These are phyloP conservation scores for Alternaria triticimaculans DNA, from an alignment of 2,329 filamentous ascomycete genomes.

Conservation along the genomic window DNA sequence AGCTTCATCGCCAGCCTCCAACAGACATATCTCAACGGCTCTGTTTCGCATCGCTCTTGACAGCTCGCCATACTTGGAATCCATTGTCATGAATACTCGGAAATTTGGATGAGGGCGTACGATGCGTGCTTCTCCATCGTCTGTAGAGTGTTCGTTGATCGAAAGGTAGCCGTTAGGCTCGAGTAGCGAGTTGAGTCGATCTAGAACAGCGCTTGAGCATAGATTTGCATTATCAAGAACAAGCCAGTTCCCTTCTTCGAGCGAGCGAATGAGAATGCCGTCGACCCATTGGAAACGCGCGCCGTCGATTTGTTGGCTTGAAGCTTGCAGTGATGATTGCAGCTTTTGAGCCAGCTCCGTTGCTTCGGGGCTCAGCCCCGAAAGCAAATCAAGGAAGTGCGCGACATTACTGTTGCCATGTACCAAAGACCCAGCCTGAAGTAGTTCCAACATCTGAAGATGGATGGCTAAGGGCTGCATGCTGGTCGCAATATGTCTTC, in stretches of 20 bases:
- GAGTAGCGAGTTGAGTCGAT: slow-evolving; percentile 90
- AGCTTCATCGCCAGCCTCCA: slow-evolving; percentile 23
- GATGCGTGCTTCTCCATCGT: slow-evolving; percentile 79
- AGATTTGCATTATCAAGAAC: slow-evolving; percentile 97
- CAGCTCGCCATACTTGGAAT: slow-evolving; percentile 88
- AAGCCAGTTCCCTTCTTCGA: slow-evolving; percentile 87
- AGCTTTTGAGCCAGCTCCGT: slow-evolving; percentile 56
- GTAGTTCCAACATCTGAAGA: slow-evolving; percentile 30
- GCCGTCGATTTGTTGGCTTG: slow-evolving; percentile 65
- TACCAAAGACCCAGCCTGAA: slow-evolving; percentile 12
- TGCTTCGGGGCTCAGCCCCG: slow-evolving; percentile 19
- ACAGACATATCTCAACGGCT: slow-evolving; percentile 84
- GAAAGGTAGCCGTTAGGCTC: slow-evolving; percentile 88
- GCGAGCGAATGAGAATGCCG: slow-evolving; percentile 85
- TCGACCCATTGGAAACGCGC: slow-evolving; percentile 96
- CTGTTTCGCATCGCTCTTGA: slow-evolving; percentile 97
- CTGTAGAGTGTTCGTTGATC: slow-evolving; percentile 90
- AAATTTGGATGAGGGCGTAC: slow-evolving; percentile 86
- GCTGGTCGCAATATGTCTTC: slow-evolving; percentile 37
- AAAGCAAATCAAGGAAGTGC: slow-evolving; percentile 19
- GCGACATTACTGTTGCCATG: slow-evolving; percentile 7
- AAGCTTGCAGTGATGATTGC: slow-evolving; percentile 58
- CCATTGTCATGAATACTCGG: slow-evolving; percentile 91
- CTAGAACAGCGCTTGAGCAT: slow-evolving; percentile 92
- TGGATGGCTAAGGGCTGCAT: slow-evolving; percentile 11